phyloP scores from a whole-genome alignment of 139 green algal species.

The Micractinium sp. region DNA sequence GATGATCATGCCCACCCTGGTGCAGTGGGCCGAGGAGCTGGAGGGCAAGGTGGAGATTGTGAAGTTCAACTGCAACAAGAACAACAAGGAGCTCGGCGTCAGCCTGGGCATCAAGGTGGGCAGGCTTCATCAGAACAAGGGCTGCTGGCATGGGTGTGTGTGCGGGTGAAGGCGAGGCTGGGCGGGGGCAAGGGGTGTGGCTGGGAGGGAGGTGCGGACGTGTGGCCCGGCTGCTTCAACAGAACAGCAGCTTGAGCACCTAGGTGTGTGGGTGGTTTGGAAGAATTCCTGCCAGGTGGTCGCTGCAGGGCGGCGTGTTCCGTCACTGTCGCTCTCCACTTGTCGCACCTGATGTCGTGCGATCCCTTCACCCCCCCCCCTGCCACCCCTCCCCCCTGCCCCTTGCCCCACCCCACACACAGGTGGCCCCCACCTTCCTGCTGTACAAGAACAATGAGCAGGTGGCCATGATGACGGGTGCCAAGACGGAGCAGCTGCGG shows the following conservation, averaged over 20 bases:
- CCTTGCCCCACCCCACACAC: neutral
- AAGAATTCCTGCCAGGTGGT: too few species aligned
- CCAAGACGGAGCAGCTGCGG: constrained; percentile 76
- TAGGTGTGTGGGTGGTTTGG: too few species aligned
- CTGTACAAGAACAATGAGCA: constrained; percentile 59
- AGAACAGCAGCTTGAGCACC: too few species aligned
- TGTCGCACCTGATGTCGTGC: too few species aligned
- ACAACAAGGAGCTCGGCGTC: constrained; percentile 77
- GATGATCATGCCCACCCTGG: constrained; percentile 80
- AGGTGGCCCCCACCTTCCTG: constrained; percentile 70
- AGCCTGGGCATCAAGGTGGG: constrained; percentile 44
- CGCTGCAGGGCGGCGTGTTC: too few species aligned
- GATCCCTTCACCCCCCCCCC: neutral
- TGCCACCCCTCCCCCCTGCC: neutral
- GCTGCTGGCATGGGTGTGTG: too few species aligned
- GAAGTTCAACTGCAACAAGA: constrained; percentile 87
- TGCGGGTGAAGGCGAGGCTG: neutral
- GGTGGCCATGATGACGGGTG: constrained; percentile 81
- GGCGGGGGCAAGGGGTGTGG: neutral
- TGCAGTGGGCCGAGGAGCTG: constrained; percentile 57
- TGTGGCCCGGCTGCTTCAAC: too few species aligned
- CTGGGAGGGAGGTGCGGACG: too few species aligned
- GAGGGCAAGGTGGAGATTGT: constrained; percentile 51
- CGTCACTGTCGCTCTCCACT: too few species aligned
- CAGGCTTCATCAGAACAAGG: too few species aligned